Conservation (phyloP, 2,329 filamentous ascomycete genomes). For the Myriosclerotinia duriaeana region DNA sequence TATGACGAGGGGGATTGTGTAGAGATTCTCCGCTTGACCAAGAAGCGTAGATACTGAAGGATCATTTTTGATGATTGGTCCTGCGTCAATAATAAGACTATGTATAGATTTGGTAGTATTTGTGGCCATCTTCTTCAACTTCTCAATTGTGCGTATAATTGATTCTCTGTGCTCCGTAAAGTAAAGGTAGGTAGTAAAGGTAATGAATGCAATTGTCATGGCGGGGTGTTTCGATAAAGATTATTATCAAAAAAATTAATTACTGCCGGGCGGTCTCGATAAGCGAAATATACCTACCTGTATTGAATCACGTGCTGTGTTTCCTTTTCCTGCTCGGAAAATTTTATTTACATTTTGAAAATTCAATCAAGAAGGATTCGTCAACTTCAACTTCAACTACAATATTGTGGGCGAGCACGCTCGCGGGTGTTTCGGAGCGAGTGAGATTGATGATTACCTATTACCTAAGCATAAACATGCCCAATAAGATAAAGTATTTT, state of each 20-base stretch:
- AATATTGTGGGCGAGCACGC: too few species aligned
- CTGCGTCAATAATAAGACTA: constrained; percentile 84
- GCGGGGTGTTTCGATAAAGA: constrained; percentile 28
- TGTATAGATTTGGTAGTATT: constrained; percentile 64
- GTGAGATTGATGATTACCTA: too few species aligned
- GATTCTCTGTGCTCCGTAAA: neutral
- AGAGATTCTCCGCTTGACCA: constrained; percentile 70
- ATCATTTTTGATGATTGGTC: constrained; percentile 90
- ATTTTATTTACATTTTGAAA: constrained; percentile 18
- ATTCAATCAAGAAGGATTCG: constrained; percentile 9
- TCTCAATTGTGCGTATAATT: too few species aligned
- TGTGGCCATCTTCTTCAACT: constrained; percentile 35
- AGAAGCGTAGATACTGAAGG: constrained; percentile 81
- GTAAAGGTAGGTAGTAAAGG: neutral
- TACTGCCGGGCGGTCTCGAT: constrained; percentile 19
- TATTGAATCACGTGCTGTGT: neutral
- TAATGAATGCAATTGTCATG: constrained; percentile 13
- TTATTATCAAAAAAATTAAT: constrained; percentile 25
- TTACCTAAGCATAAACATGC: too few species aligned
- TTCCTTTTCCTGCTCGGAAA: constrained; percentile 19
- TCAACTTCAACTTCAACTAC: constrained; percentile 11
- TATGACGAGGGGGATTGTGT: constrained; percentile 83
- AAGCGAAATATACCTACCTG: constrained; percentile 18
- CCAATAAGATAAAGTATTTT: too few species aligned
- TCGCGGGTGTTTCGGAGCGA: too few species aligned